A percentile compares a stretch with the other conserved stretches of the same genome.
Conservation (phyloP, 306 rosid species). For the Castanea mollissima region DNA sequence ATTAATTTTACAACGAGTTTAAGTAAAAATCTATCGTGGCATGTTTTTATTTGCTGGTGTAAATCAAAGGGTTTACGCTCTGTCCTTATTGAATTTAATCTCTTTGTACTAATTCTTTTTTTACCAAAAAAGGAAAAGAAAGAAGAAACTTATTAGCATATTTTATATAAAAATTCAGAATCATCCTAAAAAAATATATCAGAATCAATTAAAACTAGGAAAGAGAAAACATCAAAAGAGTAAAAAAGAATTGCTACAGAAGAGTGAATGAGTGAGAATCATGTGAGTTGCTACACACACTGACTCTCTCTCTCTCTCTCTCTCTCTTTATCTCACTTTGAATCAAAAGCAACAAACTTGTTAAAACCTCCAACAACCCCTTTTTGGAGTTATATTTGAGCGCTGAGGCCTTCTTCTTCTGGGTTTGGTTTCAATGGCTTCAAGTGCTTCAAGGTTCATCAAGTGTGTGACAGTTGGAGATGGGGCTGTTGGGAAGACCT, state of each 20-base stretch:
- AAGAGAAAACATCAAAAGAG: constrained; percentile 9
- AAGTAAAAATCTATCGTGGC: too few species aligned
- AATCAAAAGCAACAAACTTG: constrained; percentile 46
- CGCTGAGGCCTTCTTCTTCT: constrained; percentile 18
- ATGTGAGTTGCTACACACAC: constrained; percentile 37
- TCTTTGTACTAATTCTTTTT: too few species aligned
- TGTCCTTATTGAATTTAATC: too few species aligned
- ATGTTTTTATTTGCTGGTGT: too few species aligned
- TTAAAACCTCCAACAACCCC: constrained; percentile 32
- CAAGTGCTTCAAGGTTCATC: constrained; percentile 83
- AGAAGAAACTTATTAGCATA: too few species aligned
- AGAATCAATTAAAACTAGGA: not conserved
- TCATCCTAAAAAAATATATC: not conserved
- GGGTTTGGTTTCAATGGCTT: constrained; percentile 53
- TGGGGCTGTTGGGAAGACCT: constrained; percentile 91
- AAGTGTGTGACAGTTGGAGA: constrained; percentile 93
- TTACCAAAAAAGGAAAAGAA: too few species aligned
- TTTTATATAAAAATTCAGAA: not conserved
- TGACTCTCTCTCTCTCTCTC: constrained; percentile 33
- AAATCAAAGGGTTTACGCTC: too few species aligned
- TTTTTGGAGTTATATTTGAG: constrained; percentile 2
- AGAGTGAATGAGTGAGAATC: constrained; percentile 41
- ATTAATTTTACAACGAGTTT: too few species aligned
- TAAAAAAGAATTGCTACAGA: not conserved
- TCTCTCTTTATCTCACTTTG: constrained; percentile 35